Conservation (phyloP, 345 rosid genomes). For the Eucalyptus cladocalyx region DNA sequence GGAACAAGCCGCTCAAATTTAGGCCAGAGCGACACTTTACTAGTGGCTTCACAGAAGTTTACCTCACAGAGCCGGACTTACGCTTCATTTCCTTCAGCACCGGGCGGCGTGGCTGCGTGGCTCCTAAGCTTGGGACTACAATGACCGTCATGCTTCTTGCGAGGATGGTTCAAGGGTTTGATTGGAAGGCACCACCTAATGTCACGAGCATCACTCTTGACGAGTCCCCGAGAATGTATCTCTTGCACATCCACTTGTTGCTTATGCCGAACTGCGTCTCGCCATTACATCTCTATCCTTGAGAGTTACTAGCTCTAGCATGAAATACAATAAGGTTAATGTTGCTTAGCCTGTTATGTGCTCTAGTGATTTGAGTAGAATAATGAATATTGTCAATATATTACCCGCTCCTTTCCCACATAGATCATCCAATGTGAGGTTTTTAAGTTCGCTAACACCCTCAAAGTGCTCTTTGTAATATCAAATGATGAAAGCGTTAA, state of each 20-base stretch:
- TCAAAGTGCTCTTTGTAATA: no score
- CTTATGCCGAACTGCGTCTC: constrained; percentile 13
- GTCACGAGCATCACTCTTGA: constrained; percentile 3
- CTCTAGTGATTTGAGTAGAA: neutral
- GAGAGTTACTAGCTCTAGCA: neutral
- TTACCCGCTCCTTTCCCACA: neutral
- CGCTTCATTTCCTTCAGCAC: constrained; percentile 40
- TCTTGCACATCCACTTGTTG: constrained; percentile 14
- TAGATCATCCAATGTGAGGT: no score
- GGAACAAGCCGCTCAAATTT: neutral
- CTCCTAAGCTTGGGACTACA: constrained; percentile 15
- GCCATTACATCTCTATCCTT: constrained; percentile 10
- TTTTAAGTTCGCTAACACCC: no score
- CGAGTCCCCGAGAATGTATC: constrained; percentile 10
- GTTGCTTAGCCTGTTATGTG: neutral
- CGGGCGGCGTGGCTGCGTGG: constrained; percentile 31
- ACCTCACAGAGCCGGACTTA: constrained; percentile 20
- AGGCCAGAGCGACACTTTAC: constrained; percentile 6
- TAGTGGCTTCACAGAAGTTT: neutral
- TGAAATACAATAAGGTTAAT: neutral
- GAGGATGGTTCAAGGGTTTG: constrained; percentile 35
- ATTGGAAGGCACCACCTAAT: constrained; percentile 15
- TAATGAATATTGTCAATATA: neutral
- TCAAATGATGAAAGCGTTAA: no score
- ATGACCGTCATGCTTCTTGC: constrained; percentile 43